Evolutionary conservation across 2,329 filamentous ascomycete species (phyloP).

Genomic region (Xylariales sp.): DNA sequence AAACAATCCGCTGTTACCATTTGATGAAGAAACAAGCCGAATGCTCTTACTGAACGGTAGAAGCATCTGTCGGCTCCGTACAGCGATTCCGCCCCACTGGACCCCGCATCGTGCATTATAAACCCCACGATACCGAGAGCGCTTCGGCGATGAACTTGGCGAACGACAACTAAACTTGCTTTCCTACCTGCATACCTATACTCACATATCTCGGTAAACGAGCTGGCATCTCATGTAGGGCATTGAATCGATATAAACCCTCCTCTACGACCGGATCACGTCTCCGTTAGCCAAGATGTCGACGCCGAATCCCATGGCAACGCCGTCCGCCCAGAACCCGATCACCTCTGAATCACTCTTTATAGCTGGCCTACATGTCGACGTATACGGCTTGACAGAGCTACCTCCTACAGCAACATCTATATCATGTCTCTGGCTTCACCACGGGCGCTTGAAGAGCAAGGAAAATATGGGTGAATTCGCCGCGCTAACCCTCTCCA

Average conservation of each 20-base stretch:
- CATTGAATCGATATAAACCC: too few species aligned
- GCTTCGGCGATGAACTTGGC: too few species aligned
- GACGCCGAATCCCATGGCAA: constrained; percentile 5
- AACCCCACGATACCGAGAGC: not conserved
- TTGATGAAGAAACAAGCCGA: too few species aligned
- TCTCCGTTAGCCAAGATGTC: too few species aligned
- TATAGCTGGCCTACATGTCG: constrained; percentile 73
- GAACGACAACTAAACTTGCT: not conserved
- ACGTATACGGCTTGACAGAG: constrained; percentile 77
- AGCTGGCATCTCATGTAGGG: too few species aligned
- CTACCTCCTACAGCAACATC: constrained; percentile 48
- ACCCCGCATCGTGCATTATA: not conserved
- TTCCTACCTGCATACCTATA: not conserved
- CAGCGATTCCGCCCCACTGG: not conserved
- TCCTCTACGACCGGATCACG: too few species aligned
- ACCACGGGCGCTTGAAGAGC: constrained; percentile 71
- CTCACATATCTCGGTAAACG: not conserved
- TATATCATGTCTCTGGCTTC: constrained; percentile 82
- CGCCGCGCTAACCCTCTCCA: constrained; percentile 62
- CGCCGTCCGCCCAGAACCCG: constrained; percentile 16
- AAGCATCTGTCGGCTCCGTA: too few species aligned
- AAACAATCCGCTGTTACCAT: too few species aligned
- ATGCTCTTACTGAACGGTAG: too few species aligned
- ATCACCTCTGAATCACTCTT: constrained; percentile 61
- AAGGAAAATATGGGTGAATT: constrained; percentile 72